These are phyloP conservation scores for Candida sojae DNA, from an alignment of 1,139 yeast genomes.

Conservation along the genomic window DNA sequence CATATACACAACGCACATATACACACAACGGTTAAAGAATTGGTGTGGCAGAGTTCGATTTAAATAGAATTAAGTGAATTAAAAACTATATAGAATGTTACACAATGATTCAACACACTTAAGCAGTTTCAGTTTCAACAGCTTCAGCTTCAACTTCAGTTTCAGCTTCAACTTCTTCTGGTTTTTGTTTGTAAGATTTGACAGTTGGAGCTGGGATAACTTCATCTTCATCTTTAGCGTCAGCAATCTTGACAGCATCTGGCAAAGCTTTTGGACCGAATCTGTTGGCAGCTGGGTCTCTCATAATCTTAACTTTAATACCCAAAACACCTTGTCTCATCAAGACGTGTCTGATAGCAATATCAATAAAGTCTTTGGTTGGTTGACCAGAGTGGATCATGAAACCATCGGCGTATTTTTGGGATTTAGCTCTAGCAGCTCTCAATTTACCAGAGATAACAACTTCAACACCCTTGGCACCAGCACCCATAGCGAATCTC, in stretches of 20 bases:
- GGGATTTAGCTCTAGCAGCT: constrained; percentile 99
- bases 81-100: constrained; percentile 3
- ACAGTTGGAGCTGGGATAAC: constrained; percentile 81
- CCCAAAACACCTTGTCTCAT: constrained; percentile 99
- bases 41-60: neutral
- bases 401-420: constrained; percentile 99
- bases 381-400: constrained; percentile 99
- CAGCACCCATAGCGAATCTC: constrained; percentile 99
- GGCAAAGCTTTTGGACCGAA: constrained; percentile 92
- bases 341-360: constrained; percentile 99
- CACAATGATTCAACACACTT: constrained; percentile 16
- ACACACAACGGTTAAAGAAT: neutral
- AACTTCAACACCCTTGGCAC: constrained; percentile 99
- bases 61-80: neutral
- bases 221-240: constrained; percentile 96
- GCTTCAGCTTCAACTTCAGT: constrained; percentile 31
- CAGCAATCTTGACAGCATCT: constrained; percentile 89
- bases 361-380: constrained; percentile 96
- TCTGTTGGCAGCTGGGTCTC: constrained; percentile 93
- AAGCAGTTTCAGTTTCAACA: constrained; percentile 31
- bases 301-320: constrained; percentile 99
- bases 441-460: constrained; percentile 99
- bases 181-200: constrained; percentile 58
- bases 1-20: neutral
- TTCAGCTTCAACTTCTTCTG: constrained; percentile 36